Evolutionary conservation across 176 grass and related monocot species (phyloP).

Genomic region (Aegilops umbellulata): DNA sequence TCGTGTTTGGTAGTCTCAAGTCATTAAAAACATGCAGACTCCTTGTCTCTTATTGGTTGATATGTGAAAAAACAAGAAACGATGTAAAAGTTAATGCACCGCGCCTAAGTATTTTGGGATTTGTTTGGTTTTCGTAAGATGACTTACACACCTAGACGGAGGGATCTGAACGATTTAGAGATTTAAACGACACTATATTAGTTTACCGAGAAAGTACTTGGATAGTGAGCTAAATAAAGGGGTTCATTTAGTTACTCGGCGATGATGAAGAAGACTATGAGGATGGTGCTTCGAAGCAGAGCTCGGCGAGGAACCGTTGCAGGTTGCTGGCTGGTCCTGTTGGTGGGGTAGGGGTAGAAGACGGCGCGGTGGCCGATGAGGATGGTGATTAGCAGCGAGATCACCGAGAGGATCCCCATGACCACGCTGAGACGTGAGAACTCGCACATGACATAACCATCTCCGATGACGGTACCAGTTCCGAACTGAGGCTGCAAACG

Average conservation of each 20-base stretch:
- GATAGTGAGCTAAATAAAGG: background rate
- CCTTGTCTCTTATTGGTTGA: too few relatives aligned
- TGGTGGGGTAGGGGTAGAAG: slow-evolving; percentile 39
- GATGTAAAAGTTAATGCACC: too few relatives aligned
- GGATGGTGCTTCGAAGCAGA: slow-evolving; percentile 34
- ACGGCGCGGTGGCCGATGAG: slow-evolving; percentile 41
- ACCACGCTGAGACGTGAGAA: slow-evolving; percentile 38
- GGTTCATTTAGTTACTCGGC: slow-evolving; percentile 40
- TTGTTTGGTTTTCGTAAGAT: too few relatives aligned
- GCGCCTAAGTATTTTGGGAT: too few relatives aligned
- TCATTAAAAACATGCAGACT: too few relatives aligned
- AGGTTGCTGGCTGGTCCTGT: background rate
- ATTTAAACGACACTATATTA: too few relatives aligned
- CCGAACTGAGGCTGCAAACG: slow-evolving; percentile 40
- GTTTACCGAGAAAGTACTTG: too few relatives aligned
- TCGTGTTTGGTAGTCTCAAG: too few relatives aligned
- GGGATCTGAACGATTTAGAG: too few relatives aligned
- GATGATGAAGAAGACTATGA: slow-evolving; percentile 40
- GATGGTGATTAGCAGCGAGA: slow-evolving; percentile 34
- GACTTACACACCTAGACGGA: too few relatives aligned
- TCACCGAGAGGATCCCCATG: slow-evolving; percentile 46
- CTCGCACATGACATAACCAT: slow-evolving; percentile 49
- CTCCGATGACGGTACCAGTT: background rate
- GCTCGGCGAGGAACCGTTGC: slow-evolving; percentile 20
- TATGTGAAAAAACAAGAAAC: too few relatives aligned